Conservation (phyloP, 2,329 filamentous ascomycete species). For the Epichloe uncinata region DNA sequence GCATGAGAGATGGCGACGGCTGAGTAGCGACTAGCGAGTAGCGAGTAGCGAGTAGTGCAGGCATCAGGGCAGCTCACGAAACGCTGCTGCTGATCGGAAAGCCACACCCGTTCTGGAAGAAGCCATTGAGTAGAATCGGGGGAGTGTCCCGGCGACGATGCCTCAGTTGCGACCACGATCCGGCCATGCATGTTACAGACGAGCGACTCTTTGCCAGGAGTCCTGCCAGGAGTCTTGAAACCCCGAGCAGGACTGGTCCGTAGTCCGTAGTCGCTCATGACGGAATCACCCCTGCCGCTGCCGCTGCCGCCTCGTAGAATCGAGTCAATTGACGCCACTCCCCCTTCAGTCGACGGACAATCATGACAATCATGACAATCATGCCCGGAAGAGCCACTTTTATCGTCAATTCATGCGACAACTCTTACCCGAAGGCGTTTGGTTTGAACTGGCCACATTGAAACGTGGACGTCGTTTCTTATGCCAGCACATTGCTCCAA, state of each 20-base stretch:
- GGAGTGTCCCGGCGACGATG: background rate
- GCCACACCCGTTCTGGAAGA: background rate
- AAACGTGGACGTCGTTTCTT: slow-evolving; percentile 14
- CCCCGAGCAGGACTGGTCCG: no score
- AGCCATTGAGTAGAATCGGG: background rate
- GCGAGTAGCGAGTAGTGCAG: background rate
- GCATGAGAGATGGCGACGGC: background rate
- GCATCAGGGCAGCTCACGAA: background rate
- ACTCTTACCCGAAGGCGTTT: slow-evolving; percentile 13
- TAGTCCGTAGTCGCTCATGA: no score
- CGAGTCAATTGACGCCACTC: background rate
- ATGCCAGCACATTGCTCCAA: slow-evolving; percentile 1
- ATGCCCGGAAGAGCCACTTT: background rate
- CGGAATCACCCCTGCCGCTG: background rate
- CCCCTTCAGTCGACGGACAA: background rate
- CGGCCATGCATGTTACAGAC: background rate
- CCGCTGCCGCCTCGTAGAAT: background rate
- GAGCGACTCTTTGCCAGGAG: background rate
- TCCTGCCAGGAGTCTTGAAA: no score
- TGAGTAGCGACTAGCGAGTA: background rate
- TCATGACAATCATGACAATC: no score
- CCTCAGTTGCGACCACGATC: background rate
- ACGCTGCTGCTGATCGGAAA: background rate
- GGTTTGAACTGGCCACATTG: slow-evolving; percentile 18
- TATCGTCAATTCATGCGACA: slow-evolving; percentile 2